Evolutionary conservation across 352 stramenopile genomes (phyloP).

Genomic region (Elongisporangium undulatum): DNA sequence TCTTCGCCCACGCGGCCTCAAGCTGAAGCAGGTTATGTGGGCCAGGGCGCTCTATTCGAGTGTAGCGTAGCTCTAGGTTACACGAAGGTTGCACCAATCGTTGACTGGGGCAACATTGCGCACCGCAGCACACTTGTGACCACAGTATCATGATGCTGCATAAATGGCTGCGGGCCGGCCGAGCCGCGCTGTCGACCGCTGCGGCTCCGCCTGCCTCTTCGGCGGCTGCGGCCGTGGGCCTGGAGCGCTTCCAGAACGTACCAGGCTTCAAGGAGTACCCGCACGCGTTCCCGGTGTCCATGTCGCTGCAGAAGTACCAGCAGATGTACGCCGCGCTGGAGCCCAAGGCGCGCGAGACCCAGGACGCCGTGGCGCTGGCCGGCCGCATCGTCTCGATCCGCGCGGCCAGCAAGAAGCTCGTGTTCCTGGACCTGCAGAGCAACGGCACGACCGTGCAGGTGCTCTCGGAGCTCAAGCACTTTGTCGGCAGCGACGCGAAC

Average conservation of each 20-base stretch:
- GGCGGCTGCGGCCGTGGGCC: slow-evolving; percentile 20
- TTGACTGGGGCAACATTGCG: too few relatives aligned
- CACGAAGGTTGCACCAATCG: too few relatives aligned
- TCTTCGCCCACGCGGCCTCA: too few relatives aligned
- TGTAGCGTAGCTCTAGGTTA: too few relatives aligned
- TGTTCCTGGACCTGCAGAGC: slow-evolving; percentile 73
- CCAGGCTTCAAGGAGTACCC: slow-evolving; percentile 54
- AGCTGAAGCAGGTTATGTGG: too few relatives aligned
- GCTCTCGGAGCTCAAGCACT: slow-evolving; percentile 73
- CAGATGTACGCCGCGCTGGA: slow-evolving; percentile 44
- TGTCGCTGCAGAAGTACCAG: slow-evolving; percentile 61
- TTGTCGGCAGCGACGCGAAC: slow-evolving; percentile 25
- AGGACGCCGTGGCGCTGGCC: slow-evolving; percentile 54
- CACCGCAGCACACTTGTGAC: too few relatives aligned
- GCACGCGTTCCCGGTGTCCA: slow-evolving; percentile 61
- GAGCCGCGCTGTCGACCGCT: slow-evolving; percentile 34
- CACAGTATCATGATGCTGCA: too few relatives aligned
- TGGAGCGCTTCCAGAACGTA: slow-evolving; percentile 57
- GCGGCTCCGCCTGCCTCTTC: slow-evolving; percentile 3
- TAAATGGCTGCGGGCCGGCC: too few relatives aligned
- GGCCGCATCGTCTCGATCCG: slow-evolving; percentile 75
- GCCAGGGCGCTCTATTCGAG: too few relatives aligned
- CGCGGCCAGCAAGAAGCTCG: slow-evolving; percentile 77
- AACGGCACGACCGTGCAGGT: slow-evolving; percentile 67
- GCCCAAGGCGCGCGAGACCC: slow-evolving; percentile 48